Conservation (phyloP, 2,329 filamentous ascomycete species). For the Sclerotinia glacialis region DNA sequence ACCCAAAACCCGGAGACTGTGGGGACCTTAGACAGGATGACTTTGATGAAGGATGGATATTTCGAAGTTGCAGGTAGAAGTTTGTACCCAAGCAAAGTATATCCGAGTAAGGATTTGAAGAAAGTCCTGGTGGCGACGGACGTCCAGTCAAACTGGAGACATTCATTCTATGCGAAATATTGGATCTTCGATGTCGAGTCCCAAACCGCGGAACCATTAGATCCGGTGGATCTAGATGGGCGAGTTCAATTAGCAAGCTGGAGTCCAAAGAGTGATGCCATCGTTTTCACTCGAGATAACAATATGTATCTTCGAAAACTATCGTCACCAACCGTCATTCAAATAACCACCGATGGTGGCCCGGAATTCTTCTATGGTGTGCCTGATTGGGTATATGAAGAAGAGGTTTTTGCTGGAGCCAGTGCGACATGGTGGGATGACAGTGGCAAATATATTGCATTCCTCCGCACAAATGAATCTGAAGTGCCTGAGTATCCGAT, state of each 20-base stretch:
- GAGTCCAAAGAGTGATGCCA: constrained; percentile 81
- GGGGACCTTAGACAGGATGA: constrained; percentile 53
- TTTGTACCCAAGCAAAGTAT: constrained; percentile 59
- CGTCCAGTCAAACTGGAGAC: constrained; percentile 75
- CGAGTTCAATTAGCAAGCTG: constrained; percentile 82
- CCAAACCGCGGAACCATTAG: constrained; percentile 73
- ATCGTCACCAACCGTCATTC: constrained; percentile 42
- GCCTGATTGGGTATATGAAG: constrained; percentile 95
- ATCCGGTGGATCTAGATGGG: constrained; percentile 62
- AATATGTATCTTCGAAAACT: constrained; percentile 80
- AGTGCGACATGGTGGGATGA: constrained; percentile 94
- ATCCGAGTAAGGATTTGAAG: constrained; percentile 79
- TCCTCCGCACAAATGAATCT: constrained; percentile 90
- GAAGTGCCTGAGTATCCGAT: constrained; percentile 87
- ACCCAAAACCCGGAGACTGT: constrained; percentile 47
- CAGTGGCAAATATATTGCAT: constrained; percentile 85
- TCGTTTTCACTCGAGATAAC: constrained; percentile 89
- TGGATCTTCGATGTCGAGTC: constrained; percentile 88
- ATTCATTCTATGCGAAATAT: constrained; percentile 83
- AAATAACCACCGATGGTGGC: constrained; percentile 84
- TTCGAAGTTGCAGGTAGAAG: constrained; percentile 59
- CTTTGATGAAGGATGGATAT: constrained; percentile 67
- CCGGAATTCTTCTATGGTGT: constrained; percentile 90
- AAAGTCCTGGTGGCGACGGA: constrained; percentile 82
- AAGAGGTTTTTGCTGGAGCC: constrained; percentile 74